A percentile compares a stretch with the other conserved stretches of the same genome.
These are phyloP conservation scores for Mrakia frigida DNA, from an alignment of 768 basidiomycete genomes.

Conservation along the genomic window DNA sequence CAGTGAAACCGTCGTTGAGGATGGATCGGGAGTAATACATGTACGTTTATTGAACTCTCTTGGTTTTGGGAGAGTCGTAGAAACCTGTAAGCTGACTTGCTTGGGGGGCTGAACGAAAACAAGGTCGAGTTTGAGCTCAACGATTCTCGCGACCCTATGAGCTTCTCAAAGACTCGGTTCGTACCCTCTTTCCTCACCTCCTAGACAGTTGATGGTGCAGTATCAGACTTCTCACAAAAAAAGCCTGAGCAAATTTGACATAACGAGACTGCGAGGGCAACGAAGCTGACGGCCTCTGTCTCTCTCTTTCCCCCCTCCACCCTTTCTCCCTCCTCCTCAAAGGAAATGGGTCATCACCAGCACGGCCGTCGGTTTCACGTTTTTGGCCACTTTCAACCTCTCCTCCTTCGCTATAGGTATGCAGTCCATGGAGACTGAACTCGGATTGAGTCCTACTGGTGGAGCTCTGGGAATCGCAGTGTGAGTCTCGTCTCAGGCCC, in stretches of 20 bases:
- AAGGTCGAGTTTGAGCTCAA: conserved; percentile 18
- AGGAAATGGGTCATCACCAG: conserved; percentile 1
- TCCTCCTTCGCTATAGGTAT: conserved; percentile 21
- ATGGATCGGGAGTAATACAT: background rate
- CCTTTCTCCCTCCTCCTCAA: background rate
- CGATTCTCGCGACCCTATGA: conserved; percentile 11
- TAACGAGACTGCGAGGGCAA: background rate
- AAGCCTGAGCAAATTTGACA: background rate
- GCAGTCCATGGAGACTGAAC: background rate
- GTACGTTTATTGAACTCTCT: background rate
- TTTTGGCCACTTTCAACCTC: conserved; percentile 17
- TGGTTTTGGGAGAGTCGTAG: background rate
- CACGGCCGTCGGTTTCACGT: background rate
- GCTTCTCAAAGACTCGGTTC: background rate
- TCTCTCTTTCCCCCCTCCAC: conserved; percentile 7
- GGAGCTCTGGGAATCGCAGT: conserved; percentile 6
- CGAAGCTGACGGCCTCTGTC: background rate
- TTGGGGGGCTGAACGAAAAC: background rate
- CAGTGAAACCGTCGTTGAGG: background rate
- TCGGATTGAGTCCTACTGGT: background rate
- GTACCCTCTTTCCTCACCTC: background rate
- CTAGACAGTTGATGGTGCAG: too few species aligned
- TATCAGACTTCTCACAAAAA: too few species aligned
- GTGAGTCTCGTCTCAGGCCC: background rate
- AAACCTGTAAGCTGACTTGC: background rate